Conservation (phyloP, 1,139 yeast species). For the Suhomyces yuchorum region DNA sequence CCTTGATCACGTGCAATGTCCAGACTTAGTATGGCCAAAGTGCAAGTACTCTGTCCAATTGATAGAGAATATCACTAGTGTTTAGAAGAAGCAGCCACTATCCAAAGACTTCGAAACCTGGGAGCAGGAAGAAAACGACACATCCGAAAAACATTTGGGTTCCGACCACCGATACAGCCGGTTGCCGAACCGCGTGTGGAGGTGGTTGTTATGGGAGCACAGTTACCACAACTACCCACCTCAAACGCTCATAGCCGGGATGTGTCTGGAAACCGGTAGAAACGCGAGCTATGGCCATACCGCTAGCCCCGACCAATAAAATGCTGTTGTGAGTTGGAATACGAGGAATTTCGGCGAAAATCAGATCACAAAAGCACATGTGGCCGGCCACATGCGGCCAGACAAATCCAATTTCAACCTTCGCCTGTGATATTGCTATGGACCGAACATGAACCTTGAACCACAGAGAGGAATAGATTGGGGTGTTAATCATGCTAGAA, state of each 20-base stretch:
- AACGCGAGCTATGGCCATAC: not conserved
- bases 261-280: not conserved
- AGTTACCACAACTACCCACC: not conserved
- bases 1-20: too few relatives aligned
- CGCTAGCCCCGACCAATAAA: not conserved
- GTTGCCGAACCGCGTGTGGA: not conserved
- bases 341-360: constrained; percentile 16
- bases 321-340: not conserved
- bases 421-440: not conserved
- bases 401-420: not conserved
- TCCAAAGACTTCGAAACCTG: too few relatives aligned
- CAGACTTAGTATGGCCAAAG: too few relatives aligned
- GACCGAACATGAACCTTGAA: not conserved
- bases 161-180: not conserved
- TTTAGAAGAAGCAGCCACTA: too few relatives aligned
- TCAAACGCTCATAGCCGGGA: not conserved
- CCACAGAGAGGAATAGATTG: too few relatives aligned
- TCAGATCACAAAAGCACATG: constrained; percentile 12
- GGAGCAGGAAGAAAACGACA: too few relatives aligned
- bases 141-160: too few relatives aligned
- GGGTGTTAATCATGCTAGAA: too few relatives aligned
- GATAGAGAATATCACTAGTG: too few relatives aligned
- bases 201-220: not conserved
- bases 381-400: too few relatives aligned
- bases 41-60: too few relatives aligned